Base-by-base conservation (phyloP, 1,139 yeast genomes). In the Yamadazyma buinensis region DNA sequence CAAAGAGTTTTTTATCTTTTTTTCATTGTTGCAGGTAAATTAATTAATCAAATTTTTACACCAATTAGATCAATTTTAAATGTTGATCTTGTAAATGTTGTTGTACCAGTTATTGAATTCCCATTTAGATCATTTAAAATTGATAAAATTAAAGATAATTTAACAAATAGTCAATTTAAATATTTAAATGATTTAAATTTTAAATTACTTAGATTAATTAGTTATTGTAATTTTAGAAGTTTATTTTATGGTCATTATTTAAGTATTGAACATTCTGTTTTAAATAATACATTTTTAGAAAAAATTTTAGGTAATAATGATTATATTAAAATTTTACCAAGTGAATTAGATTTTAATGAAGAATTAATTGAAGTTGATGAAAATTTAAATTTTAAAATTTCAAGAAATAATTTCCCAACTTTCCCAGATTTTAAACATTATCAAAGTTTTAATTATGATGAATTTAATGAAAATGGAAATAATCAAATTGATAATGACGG, bases 1-100 rank as follows among this genome's bases (percentile, higher is more conserved):
- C 64, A 59, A 35, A 58, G 60, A 35, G 54, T 61, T 3, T 55
- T 62, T 31, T 63, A 59, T 38, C 47, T 67, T 23, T 64, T 65
- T 35, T 67, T 48, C 42, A 51, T 48, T 15, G 65, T 67, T 2
- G 45, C 64, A 14, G 72, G 69, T 1, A 62, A 57, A 37, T 50
- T 66, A 2, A 43, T 67, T 28, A 46, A 51, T 17, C 61, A 65
- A 30, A 53, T 62, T 3, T 52, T 62, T 27, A 51, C 71, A 0
- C 63, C 67, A 1, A 49, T 66, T 5, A 49, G 69, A 43, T 55
- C 67, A 11, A 39, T 66, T 1, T 44, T 63, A 43, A 42, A 62
- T 26, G 54, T 63, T n/a, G 74, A 67, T 36, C 53, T 67, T 13
- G 49, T 59, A 28, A 49, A 63, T 39, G 54, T 65, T 2, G 40